phyloP scores from a whole-genome alignment of 257 asterid genomes.

The Rauvolfia tetraphylla region DNA sequence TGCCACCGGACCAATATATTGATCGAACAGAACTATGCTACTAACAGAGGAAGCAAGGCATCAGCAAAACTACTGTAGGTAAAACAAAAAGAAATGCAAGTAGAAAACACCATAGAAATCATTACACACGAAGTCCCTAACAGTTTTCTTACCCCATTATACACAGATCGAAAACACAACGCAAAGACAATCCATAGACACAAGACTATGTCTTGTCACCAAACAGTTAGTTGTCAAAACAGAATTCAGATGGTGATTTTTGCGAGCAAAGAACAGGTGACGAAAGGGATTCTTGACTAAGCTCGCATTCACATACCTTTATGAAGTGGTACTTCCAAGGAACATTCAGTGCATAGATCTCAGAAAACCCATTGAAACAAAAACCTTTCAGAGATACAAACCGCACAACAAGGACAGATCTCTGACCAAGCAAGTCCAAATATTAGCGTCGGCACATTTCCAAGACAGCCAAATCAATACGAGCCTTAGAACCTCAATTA shows the following conservation, averaged over 20 bases:
- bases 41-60: background rate
- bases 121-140: constrained; percentile 5
- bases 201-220: constrained; percentile 16
- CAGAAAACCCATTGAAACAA: constrained; percentile 38
- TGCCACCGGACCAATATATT: constrained; percentile 1
- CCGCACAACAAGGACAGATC: constrained; percentile 44
- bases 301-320: constrained; percentile 39
- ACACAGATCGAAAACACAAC: constrained; percentile 27
- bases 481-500: constrained; percentile 18
- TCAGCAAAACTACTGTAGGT: background rate
- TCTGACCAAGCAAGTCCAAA: constrained; percentile 33
- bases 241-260: background rate
- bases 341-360: constrained; percentile 60
- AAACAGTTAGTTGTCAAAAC: constrained; percentile 14
- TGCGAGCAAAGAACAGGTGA: constrained; percentile 4
- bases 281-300: constrained; percentile 10
- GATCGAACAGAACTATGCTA: background rate
- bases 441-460: constrained; percentile 32
- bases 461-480: constrained; percentile 24
- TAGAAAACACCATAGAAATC: constrained; percentile 11
- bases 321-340: constrained; percentile 26
- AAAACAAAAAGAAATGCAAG: constrained; percentile 1
- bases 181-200: constrained; percentile 30
- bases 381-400: constrained; percentile 22
- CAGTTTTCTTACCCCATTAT: constrained; percentile 7